phyloP scores from a whole-genome alignment of 257 asterid species.

The Solanum corneliomulleri region DNA sequence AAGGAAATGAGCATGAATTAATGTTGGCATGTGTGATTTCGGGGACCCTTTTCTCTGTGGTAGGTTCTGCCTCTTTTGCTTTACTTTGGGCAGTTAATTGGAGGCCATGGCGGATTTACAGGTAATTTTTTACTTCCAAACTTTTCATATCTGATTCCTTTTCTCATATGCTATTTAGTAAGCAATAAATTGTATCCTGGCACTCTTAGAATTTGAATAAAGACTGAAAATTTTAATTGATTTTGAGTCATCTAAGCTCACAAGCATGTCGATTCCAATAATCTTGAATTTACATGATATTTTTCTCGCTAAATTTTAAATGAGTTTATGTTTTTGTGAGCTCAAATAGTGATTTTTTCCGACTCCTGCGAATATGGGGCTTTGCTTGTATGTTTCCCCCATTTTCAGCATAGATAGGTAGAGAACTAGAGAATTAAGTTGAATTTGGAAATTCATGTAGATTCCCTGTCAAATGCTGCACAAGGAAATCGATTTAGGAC shows the following conservation, averaged over 20 bases:
- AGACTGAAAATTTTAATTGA: neutral
- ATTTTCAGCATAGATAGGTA: neutral
- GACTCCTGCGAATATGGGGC: neutral
- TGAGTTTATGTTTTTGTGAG: neutral
- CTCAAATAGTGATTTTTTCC: neutral
- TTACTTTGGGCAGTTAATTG: slow-evolving; percentile 97
- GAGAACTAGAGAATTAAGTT: neutral
- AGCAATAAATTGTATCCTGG: neutral
- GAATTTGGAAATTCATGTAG: neutral
- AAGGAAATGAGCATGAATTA: slow-evolving; percentile 50
- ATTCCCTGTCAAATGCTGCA: neutral
- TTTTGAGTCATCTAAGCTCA: neutral
- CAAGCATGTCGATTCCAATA: neutral
- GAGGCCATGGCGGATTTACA: slow-evolving; percentile 99
- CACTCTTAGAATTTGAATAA: neutral
- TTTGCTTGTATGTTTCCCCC: neutral
- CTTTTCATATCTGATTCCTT: neutral
- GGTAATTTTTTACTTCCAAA: slow-evolving; percentile 19
- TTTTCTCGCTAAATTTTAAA: neutral
- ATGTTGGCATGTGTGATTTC: slow-evolving; percentile 79
- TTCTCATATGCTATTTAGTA: neutral
- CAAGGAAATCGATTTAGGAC: neutral
- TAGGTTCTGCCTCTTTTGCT: slow-evolving; percentile 72
- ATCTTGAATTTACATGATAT: neutral
- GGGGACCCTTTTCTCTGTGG: slow-evolving; percentile 70